Conservation (phyloP, 192 early-diverging fungal genomes). For the Rhizophlyctis rosea region DNA sequence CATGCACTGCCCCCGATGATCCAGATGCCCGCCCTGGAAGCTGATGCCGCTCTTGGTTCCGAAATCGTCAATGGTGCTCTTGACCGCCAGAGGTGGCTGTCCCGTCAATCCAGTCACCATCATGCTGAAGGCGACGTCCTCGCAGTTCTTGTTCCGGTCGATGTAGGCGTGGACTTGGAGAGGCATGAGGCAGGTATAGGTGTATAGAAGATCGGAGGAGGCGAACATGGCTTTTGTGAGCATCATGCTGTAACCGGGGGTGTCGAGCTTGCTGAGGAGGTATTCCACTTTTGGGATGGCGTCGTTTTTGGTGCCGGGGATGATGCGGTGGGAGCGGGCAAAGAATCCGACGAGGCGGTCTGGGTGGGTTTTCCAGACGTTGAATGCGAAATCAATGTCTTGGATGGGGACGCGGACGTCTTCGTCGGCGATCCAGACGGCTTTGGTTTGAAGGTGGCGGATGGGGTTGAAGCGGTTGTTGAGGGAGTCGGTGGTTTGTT, state of each 20-base stretch:
- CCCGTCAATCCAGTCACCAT: constrained; percentile 27
- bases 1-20: no score
- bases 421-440: constrained; percentile 34
- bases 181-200: constrained; percentile 27
- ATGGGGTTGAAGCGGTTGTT: constrained; percentile 37
- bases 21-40: background rate
- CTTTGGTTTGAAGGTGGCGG: constrained; percentile 6
- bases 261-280: background rate
- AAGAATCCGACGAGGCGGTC: constrained; percentile 11
- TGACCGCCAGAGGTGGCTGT: constrained; percentile 1
- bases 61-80: background rate
- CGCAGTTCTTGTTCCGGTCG: constrained; percentile 29
- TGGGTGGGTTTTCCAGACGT: background rate
- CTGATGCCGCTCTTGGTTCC: background rate
- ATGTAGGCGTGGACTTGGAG: constrained; percentile 20
- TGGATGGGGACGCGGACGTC: constrained; percentile 21
- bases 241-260: constrained; percentile 17
- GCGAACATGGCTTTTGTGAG: constrained; percentile 36
- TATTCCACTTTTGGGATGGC: background rate
- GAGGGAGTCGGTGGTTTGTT: background rate
- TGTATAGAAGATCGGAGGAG: constrained; percentile 25
- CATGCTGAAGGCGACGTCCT: constrained; percentile 28
- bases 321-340: background rate
- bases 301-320: background rate
- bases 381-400: constrained; percentile 22